These are phyloP conservation scores for Hortiboletus campestris DNA, from an alignment of 768 basidiomycete genomes.

Conservation along the genomic window DNA sequence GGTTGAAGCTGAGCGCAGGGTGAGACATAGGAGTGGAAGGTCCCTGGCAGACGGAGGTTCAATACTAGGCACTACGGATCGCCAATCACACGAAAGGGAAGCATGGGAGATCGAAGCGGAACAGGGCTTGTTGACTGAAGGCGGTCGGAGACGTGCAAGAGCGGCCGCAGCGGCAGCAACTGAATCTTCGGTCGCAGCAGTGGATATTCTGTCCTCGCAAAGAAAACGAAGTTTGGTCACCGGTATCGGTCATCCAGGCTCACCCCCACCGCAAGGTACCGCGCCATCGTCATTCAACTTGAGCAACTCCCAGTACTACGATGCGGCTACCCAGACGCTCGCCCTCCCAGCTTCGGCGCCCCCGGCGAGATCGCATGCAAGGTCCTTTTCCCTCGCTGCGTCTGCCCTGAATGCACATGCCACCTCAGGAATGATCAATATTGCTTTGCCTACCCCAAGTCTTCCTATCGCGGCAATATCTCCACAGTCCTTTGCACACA, in stretches of 20 bases:
- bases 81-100: conserved; percentile 45
- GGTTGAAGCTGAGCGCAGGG: conserved; percentile 61
- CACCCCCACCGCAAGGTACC: conserved; percentile 22
- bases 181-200: conserved; percentile 23
- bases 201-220: conserved; percentile 4
- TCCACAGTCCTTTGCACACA: conserved; percentile 57
- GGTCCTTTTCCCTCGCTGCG: conserved; percentile 58
- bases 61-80: neutral
- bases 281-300: conserved; percentile 34
- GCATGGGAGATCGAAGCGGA: conserved; percentile 82
- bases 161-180: conserved; percentile 43
- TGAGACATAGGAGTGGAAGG: conserved; percentile 40
- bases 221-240: conserved; percentile 15
- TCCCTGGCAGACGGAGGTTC: conserved; percentile 24
- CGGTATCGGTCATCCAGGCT: conserved; percentile 27
- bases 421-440: conserved; percentile 34
- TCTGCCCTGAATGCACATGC: conserved; percentile 15
- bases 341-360: conserved; percentile 62
- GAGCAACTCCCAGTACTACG: conserved; percentile 59
- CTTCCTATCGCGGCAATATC: conserved; percentile 65
- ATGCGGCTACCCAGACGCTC: conserved; percentile 52
- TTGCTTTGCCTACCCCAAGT: conserved; percentile 63
- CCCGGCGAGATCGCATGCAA: conserved; percentile 49
- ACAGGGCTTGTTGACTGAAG: conserved; percentile 71
- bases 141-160: conserved; percentile 62